phyloP scores from a whole-genome alignment of 352 stramenopile species.

The Phytopythium chamaehyphon region DNA sequence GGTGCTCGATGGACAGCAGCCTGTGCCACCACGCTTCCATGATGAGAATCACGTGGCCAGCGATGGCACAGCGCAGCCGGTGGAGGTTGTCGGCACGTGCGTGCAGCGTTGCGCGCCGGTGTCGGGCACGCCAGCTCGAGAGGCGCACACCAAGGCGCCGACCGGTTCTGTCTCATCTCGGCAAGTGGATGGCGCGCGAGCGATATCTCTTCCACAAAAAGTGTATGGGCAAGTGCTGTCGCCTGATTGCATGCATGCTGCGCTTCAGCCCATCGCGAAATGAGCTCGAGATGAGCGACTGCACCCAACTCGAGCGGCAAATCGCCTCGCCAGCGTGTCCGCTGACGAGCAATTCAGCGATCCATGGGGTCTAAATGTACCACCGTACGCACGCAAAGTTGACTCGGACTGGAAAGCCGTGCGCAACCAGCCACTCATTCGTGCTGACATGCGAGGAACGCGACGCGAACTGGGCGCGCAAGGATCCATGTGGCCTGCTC shows the following conservation, averaged over 20 bases:
- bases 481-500: background rate
- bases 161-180: background rate
- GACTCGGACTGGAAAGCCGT: background rate
- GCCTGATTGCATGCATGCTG: background rate
- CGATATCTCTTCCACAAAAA: background rate
- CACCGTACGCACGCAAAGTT: constrained; percentile 5
- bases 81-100: constrained; percentile 1
- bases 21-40: too few relatives aligned
- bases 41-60: too few relatives aligned
- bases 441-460: background rate
- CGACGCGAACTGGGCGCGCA: background rate
- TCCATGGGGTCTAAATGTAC: background rate
- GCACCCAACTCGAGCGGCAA: too few relatives aligned
- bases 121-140: background rate
- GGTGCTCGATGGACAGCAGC: too few relatives aligned
- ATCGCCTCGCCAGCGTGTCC: too few relatives aligned
- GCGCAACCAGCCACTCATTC: constrained; percentile 5
- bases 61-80: too few relatives aligned
- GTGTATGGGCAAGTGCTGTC: background rate
- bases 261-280: background rate
- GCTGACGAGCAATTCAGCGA: too few relatives aligned
- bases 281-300: too few relatives aligned
- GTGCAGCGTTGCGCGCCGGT: background rate
- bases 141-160: background rate
- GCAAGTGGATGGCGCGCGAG: background rate